Evolutionary conservation across 208 protist species (phyloP).

Genomic region (Trypanosoma mega): DNA sequence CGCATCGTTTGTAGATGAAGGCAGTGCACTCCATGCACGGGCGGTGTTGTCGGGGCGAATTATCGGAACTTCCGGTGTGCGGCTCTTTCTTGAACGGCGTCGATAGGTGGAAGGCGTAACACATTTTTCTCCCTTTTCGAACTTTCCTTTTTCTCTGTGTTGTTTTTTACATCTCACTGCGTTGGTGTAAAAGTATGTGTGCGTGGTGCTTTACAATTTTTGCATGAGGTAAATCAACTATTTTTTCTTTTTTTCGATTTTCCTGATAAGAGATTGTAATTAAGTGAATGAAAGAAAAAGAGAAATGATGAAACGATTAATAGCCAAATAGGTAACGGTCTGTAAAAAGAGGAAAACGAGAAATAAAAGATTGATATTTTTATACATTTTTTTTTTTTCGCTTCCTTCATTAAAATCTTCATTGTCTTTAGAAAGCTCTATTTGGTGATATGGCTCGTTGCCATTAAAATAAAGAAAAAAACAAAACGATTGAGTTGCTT

Average conservation of each 20-base stretch:
- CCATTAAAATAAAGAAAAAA: too few species aligned
- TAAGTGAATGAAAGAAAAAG: background rate
- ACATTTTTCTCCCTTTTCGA: too few species aligned
- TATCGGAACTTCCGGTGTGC: constrained; percentile 67
- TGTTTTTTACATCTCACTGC: too few species aligned
- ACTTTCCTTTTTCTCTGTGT: too few species aligned
- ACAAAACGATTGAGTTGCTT: too few species aligned
- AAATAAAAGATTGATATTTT: constrained; percentile 1
- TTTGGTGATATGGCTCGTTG: background rate
- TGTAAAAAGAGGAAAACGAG: background rate
- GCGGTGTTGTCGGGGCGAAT: constrained; percentile 78
- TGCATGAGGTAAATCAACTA: too few species aligned
- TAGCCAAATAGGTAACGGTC: too few species aligned
- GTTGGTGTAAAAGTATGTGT: background rate
- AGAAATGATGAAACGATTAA: too few species aligned
- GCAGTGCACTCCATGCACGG: constrained; percentile 74
- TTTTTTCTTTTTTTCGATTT: background rate
- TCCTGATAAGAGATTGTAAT: constrained; percentile 1
- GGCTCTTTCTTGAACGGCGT: constrained; percentile 73
- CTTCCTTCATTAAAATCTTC: background rate
- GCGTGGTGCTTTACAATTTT: too few species aligned
- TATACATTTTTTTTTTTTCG: constrained; percentile 5
- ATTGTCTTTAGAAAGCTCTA: background rate
- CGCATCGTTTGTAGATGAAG: constrained; percentile 82
- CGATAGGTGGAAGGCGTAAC: background rate